These are phyloP conservation scores for Plasmodium vivax DNA, from an alignment of 169 alveolate genomes.

Conservation along the genomic window DNA sequence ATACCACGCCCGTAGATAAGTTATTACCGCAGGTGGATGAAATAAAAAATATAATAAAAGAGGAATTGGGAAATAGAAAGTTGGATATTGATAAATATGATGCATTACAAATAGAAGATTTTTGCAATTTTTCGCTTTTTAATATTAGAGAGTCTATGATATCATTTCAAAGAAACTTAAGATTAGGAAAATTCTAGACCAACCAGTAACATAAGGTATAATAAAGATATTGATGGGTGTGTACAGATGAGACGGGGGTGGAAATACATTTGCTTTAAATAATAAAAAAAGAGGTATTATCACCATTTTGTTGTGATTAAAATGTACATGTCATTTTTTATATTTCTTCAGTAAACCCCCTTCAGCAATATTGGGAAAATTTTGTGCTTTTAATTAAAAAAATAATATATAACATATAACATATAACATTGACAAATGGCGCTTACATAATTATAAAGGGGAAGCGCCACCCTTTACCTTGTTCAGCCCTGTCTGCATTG, in stretches of 20 bases:
- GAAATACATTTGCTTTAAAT: not conserved
- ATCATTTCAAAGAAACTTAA: constrained; percentile 1
- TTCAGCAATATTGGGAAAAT: not conserved
- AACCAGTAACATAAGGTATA: not conserved
- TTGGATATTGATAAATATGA: constrained; percentile 10
- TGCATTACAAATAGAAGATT: constrained; percentile 1
- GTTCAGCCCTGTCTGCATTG: not conserved
- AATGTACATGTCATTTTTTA: not conserved
- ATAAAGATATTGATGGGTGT: not conserved
- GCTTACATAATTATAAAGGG: not conserved
- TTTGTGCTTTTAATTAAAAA: not conserved
- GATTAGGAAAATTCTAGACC: not conserved
- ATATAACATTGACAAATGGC: not conserved
- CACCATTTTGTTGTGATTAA: not conserved
- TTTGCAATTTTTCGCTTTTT: constrained; percentile 1
- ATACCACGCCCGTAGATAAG: not conserved
- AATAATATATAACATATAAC: not conserved
- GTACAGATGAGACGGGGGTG: not conserved
- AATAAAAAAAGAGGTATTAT: not conserved
- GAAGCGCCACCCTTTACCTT: not conserved
- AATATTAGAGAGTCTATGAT: not conserved
- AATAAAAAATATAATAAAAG: not conserved
- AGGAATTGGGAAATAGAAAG: not conserved
- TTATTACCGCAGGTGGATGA: constrained; percentile 6
- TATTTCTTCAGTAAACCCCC: not conserved